Percentiles rank a stretch among this genome's conserved stretches.
phyloP scores from a whole-genome alignment of 768 basidiomycete species.

The Leccinum sublutescens region DNA sequence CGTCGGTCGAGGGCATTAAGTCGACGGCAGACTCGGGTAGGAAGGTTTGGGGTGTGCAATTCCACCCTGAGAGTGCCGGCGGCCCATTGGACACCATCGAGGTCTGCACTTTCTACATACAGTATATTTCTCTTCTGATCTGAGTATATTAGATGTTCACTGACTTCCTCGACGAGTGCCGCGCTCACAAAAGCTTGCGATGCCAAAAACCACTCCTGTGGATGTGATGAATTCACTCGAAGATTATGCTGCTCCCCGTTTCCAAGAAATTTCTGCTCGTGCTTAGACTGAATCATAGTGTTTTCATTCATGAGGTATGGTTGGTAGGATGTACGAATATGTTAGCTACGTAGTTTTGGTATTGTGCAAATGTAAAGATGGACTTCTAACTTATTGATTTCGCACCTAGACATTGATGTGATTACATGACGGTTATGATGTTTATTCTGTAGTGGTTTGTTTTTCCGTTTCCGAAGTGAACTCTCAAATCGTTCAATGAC shows the following conservation, averaged over 20 bases:
- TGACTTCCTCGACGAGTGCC: constrained; percentile 85
- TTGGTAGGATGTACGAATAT: constrained; percentile 7
- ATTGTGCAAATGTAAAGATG: background rate
- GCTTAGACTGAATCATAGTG: constrained; percentile 19
- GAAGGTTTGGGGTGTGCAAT: constrained; percentile 97
- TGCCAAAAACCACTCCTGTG: constrained; percentile 20
- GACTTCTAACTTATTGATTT: too few relatives aligned
- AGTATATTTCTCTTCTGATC: background rate
- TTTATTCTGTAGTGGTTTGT: too few relatives aligned
- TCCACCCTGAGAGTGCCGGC: constrained; percentile 98
- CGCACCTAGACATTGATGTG: too few relatives aligned
- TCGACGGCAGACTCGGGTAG: constrained; percentile 87
- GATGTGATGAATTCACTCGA: constrained; percentile 18
- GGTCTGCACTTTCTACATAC: constrained; percentile 42
- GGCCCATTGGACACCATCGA: constrained; percentile 99
- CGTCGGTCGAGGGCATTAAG: constrained; percentile 98
- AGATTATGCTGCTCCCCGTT: constrained; percentile 18
- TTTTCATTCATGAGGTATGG: background rate
- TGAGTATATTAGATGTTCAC: constrained; percentile 74
- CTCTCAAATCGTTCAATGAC: too few relatives aligned
- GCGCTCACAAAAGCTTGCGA: constrained; percentile 45
- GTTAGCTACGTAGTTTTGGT: background rate
- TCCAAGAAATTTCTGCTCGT: constrained; percentile 26
- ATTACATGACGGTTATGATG: too few relatives aligned
- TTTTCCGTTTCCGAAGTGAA: too few relatives aligned